A percentile compares a stretch with the other conserved stretches of the same genome.
Evolutionary conservation across 257 asterid species (phyloP).

Genomic region (Echium plantagineum): DNA sequence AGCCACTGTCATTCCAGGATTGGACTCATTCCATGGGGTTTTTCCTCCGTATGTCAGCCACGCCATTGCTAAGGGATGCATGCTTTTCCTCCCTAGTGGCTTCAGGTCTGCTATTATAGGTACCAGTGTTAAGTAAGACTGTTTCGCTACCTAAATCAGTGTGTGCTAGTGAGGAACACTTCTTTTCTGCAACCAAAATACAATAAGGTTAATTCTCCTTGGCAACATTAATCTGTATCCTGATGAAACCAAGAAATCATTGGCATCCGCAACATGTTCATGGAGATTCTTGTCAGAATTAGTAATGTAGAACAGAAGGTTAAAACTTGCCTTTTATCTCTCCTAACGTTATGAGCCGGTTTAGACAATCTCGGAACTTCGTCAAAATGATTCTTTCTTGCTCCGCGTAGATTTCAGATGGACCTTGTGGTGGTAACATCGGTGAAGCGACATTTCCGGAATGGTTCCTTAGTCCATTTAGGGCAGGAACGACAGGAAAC

Average conservation of each 20-base stretch:
- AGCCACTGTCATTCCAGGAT: neutral
- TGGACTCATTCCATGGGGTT: slow-evolving; percentile 21
- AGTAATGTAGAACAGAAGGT: slow-evolving; percentile 6
- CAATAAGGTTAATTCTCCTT: slow-evolving; percentile 12
- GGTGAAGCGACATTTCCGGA: slow-evolving; percentile 31
- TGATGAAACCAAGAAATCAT: no score
- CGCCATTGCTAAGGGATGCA: slow-evolving; percentile 44
- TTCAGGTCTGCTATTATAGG: slow-evolving; percentile 25
- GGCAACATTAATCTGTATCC: neutral
- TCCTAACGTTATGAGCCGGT: slow-evolving; percentile 81
- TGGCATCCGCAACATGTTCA: neutral
- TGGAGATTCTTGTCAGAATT: neutral
- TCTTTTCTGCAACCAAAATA: slow-evolving; percentile 38
- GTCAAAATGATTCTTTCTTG: slow-evolving; percentile 88
- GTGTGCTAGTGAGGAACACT: slow-evolving; percentile 47
- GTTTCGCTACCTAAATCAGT: slow-evolving; percentile 31
- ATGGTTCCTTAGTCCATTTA: slow-evolving; percentile 34
- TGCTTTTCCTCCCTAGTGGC: slow-evolving; percentile 23
- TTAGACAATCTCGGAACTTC: slow-evolving; percentile 86
- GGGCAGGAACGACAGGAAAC: slow-evolving; percentile 45
- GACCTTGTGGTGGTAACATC: slow-evolving; percentile 41
- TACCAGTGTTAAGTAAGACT: slow-evolving; percentile 27
- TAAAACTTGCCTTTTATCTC: slow-evolving; percentile 64
- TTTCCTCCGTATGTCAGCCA: slow-evolving; percentile 22
- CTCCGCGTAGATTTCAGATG: slow-evolving; percentile 50